Evolutionary conservation across 1,139 yeast species (phyloP).

Genomic region (Yamadazyma taylorii): DNA sequence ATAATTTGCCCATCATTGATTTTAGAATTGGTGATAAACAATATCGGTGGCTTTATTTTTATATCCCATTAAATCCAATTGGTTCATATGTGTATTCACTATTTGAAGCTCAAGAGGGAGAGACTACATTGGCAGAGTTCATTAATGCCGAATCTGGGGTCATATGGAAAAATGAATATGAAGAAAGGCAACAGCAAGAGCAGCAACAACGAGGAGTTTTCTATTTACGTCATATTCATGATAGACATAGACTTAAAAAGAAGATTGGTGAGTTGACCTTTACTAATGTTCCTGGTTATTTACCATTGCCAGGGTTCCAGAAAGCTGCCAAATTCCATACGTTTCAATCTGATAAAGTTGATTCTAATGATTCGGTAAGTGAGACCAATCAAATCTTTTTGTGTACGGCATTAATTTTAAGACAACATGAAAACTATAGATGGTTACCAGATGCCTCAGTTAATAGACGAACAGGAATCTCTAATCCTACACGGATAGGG

Average conservation of each 20-base stretch:
- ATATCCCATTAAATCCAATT: background rate
- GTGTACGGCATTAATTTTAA: conserved; percentile 4
- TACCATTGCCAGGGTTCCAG: conserved; percentile 3
- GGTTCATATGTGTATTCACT: conserved; percentile 4
- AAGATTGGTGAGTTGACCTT: conserved; percentile 7
- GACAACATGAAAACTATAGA: conserved; percentile 5
- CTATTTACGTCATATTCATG: background rate
- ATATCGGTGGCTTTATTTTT: conserved; percentile 7
- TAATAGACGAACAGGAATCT: background rate
- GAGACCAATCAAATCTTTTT: background rate
- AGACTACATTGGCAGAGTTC: conserved; percentile 2
- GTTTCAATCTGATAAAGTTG: background rate
- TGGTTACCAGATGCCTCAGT: conserved; percentile 1
- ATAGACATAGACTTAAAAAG: conserved; percentile 1
- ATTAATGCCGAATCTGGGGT: conserved; percentile 1
- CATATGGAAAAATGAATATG: background rate
- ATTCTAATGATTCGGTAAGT: conserved; percentile 1
- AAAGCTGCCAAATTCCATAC: conserved; percentile 6
- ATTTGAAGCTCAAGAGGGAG: conserved; percentile 5
- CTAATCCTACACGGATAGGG: background rate
- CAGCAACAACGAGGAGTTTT: no score
- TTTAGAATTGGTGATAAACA: conserved; percentile 5
- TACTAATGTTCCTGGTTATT: background rate
- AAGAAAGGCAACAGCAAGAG: no score
- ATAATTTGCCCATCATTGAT: conserved; percentile 3